phyloP scores from a whole-genome alignment of 805 yeast species.

The Candida chauliodis region DNA sequence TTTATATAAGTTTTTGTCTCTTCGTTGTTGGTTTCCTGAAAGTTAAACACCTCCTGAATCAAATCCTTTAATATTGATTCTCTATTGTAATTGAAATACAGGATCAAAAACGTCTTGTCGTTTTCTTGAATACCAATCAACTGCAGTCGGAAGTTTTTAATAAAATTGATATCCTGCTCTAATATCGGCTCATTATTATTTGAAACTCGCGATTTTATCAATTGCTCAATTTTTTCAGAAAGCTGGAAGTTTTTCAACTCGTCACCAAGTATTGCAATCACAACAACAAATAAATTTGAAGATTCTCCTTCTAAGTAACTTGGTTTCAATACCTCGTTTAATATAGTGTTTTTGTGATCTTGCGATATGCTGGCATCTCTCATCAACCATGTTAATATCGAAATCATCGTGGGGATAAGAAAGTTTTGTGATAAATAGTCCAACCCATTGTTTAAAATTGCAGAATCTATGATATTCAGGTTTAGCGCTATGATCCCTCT shows the following conservation, averaged over 20 bases:
- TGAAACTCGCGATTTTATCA: not conserved
- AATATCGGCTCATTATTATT: not conserved
- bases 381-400: constrained; percentile 32
- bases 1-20: constrained; percentile 22
- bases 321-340: constrained; percentile 24
- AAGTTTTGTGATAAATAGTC: constrained; percentile 86
- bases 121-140: not conserved
- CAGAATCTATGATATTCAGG: constrained; percentile 51
- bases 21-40: constrained; percentile 22
- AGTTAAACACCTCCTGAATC: constrained; percentile 13
- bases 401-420: constrained; percentile 50
- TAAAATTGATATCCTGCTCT: constrained; percentile 6
- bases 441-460: constrained; percentile 68
- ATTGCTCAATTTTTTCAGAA: not conserved
- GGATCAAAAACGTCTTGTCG: not conserved
- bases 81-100: constrained; percentile 5
- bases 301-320: constrained; percentile 11
- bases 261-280: constrained; percentile 21
- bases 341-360: constrained; percentile 16
- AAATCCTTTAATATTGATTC: constrained; percentile 3
- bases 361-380: constrained; percentile 9
- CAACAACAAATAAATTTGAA: constrained; percentile 19
- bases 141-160: constrained; percentile 3
- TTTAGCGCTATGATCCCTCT: constrained; percentile 65
- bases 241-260: constrained; percentile 7